phyloP scores from a whole-genome alignment of 768 basidiomycete species.

The Suillus clintonianus region DNA sequence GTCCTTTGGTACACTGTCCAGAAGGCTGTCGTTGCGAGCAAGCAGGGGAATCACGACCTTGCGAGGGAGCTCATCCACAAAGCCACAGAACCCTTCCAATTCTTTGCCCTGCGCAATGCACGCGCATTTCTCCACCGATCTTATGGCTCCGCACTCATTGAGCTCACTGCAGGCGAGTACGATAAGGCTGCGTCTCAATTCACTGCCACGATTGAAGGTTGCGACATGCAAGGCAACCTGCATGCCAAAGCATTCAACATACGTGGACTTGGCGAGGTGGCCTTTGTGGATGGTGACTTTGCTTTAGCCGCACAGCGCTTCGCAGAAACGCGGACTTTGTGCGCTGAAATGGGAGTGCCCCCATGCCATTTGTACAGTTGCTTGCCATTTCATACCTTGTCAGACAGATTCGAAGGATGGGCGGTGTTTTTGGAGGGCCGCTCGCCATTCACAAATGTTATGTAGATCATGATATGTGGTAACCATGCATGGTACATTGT shows the following conservation, averaged over 20 bases:
- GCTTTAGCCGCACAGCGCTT: neutral
- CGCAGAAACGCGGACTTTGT: neutral
- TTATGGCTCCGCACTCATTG: neutral
- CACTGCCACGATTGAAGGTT: neutral
- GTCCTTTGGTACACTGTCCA: neutral
- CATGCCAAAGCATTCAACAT: neutral
- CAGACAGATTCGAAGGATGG: neutral
- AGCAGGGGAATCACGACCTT: neutral
- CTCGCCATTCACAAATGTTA: neutral
- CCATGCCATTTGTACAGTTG: neutral
- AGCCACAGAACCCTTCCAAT: neutral
- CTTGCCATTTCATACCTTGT: neutral
- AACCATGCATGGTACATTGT: too few relatives aligned
- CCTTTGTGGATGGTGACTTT: neutral
- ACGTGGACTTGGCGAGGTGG: neutral
- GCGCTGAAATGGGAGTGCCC: neutral
- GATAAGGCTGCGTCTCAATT: neutral
- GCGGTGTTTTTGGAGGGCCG: neutral
- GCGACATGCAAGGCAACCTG: neutral
- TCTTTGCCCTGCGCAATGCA: neutral
- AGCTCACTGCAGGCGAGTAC: neutral
- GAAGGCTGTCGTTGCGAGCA: neutral
- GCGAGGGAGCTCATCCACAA: neutral
- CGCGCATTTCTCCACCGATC: neutral
- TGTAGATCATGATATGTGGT: neutral